Evolutionary conservation across 495 filamentous ascomycete species (phyloP).

Genomic region (Trichodelitschia bisporula): DNA sequence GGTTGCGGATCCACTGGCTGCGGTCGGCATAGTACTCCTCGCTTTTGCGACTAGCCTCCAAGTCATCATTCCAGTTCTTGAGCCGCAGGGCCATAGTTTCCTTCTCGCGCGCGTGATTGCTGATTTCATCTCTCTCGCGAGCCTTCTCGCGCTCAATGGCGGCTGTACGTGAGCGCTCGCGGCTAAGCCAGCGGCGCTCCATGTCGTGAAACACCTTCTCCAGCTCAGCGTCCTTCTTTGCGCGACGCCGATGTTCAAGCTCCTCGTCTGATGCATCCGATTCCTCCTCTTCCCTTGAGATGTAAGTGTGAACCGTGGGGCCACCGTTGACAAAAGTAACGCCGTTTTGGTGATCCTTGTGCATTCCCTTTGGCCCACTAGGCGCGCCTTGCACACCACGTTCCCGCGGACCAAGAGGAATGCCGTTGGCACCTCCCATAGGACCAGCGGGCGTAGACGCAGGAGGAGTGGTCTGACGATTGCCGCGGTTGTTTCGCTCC

Average conservation of each 20-base stretch:
- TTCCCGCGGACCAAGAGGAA: constrained; percentile 67
- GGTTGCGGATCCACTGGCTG: constrained; percentile 61
- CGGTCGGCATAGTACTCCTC: constrained; percentile 75
- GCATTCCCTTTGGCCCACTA: constrained; percentile 51
- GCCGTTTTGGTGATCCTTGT: constrained; percentile 55
- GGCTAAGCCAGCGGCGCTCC: constrained; percentile 72
- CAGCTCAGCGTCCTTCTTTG: constrained; percentile 44
- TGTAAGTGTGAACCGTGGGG: constrained; percentile 34
- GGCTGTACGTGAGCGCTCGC: constrained; percentile 58
- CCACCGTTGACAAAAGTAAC: constrained; percentile 76
- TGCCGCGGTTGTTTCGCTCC: constrained; percentile 37
- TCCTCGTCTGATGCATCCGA: constrained; percentile 61
- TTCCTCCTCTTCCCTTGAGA: constrained; percentile 63
- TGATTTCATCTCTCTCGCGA: constrained; percentile 48
- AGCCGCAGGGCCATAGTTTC: constrained; percentile 51
- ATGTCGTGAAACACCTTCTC: constrained; percentile 71
- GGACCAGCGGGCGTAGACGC: constrained; percentile 42
- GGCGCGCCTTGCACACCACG: constrained; percentile 49
- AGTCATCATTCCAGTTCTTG: constrained; percentile 71
- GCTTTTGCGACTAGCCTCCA: constrained; percentile 41
- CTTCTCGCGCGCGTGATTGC: constrained; percentile 27
- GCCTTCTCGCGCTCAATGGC: constrained; percentile 64
- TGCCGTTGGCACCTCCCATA: constrained; percentile 49
- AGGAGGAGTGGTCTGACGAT: constrained; percentile 44
- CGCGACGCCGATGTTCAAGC: constrained; percentile 42